Base-by-base conservation (phyloP, 2,329 filamentous ascomycete species). In the Sporothrix brunneoviolacea region DNA sequence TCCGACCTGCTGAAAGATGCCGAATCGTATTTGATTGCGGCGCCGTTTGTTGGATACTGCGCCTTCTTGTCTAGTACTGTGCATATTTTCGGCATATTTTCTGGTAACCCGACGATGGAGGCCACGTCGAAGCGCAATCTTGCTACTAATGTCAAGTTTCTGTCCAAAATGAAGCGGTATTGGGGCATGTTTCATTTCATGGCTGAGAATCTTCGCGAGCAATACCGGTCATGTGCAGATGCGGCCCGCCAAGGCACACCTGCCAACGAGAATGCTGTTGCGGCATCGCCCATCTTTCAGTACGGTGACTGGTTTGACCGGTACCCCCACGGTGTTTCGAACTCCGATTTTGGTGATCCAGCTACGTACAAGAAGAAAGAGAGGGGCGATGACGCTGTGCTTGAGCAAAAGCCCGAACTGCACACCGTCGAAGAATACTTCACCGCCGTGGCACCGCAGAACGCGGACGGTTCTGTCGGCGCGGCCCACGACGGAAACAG, bases 141-240 rank as follows among this genome's bases (percentile, higher is more conserved):
- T 15, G 83, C 86, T 1, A 87, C 84, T 57, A 97, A 95, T 57
- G 86, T 97, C 60, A 88, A 86, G 61, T 97, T 93, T 60, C 70
- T 98, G 39, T 85, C 86, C 49, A 93, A 88, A 67, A 95, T 97
- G 88, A 96, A 95, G 73, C 88, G 88, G 54, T 91, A 93, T 61
- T 98, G 93, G 93, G 93, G 91, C 54, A 95, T 96, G 86, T 96
- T 97, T 63, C 88, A 95, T 64, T 96, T 90, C 70, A 91, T 97
- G 79, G 85, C 89, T 1, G 91, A 97, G 64, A 93, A 91, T 61
- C 76, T 96, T 32, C 90, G 93, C 53, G 86, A 91, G 49, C 82
- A 94, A 54, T 98, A 95, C 64, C 82, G 86, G 46, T 80, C 83
- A 42, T 91, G 90, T 59, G 84, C 90, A 15, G 90, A 96, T 64